Base-by-base conservation (phyloP, 495 filamentous ascomycete species). In the Neurospora sp. region DNA sequence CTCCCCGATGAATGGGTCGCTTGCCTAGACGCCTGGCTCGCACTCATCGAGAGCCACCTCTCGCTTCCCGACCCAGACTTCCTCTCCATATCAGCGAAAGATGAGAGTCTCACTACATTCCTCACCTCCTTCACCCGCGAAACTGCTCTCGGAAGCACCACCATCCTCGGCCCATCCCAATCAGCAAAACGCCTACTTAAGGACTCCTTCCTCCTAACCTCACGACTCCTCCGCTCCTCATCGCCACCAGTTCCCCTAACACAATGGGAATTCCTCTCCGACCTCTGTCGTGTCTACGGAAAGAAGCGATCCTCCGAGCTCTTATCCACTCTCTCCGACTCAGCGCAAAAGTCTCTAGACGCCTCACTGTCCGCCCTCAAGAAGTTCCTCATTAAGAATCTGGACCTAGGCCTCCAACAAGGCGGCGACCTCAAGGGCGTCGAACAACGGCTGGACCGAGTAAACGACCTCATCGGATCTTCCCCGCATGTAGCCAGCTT, bases 1-100 rank as follows among this genome's bases (percentile, higher is more conserved):
- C 82, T 86, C 10, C 86, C 89, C 2, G 82, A 87, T 39, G 93
- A 96, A 81, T 96, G 93, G 94, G 87, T 91, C 72, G 84, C 87
- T 41, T 94, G 91, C 79, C 80, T 96, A 20, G 89, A 93, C 78
- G 91, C 92, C 54, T 97, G 93, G 94, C 81, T 90, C 23, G 78
- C 87, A 10, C 83, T 96, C 4, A 79, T 89, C 35, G 85, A 89
- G 38, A 84, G 88, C 62, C 87, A 93, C 75, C 80, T 97, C 10
- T 87, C 86, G 39, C 75, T 91, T 3, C 79, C 89, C 4, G 82
- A 85, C 20, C 74, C 86, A 46, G 82, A 86, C 3, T 92, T 93
- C 73, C 46, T 75, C 70, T 75, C 78, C 35, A 76, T 81, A 35
- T 86, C 89, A 2, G 48, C 77, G 8, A 84, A 87, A 48, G 89